Evolutionary conservation across 371 early-diverging fungal genomes (phyloP).

Genomic region (Mortierella sp.): DNA sequence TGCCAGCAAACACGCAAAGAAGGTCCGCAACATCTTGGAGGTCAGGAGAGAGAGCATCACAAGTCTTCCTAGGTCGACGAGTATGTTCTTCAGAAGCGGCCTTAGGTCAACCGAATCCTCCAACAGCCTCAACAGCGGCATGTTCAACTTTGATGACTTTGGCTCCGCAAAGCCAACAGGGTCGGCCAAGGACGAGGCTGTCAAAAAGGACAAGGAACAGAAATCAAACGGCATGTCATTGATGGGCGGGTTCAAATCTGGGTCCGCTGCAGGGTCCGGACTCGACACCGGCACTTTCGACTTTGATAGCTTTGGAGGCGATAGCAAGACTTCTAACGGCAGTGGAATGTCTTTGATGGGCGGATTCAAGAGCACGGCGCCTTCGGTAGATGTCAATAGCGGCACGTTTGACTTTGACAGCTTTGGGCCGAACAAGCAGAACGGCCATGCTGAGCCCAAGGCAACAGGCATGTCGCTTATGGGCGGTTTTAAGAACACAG

Average conservation of each 20-base stretch:
- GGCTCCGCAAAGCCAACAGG: neutral
- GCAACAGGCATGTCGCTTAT: conserved; percentile 29
- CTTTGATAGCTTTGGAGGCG: conserved; percentile 39
- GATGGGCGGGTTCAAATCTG: conserved; percentile 34
- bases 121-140: conserved; percentile 22
- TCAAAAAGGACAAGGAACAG: neutral
- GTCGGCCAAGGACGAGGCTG: neutral
- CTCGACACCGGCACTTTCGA: conserved; percentile 26
- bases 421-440: conserved; percentile 15
- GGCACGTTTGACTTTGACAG: conserved; percentile 18
- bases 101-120: conserved; percentile 6
- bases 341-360: conserved; percentile 21
- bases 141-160: conserved; percentile 37
- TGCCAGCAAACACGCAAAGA: conserved; percentile 11
- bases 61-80: conserved; percentile 30
- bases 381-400: neutral
- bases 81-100: conserved; percentile 41
- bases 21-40: conserved; percentile 30
- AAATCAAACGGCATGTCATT: conserved; percentile 34
- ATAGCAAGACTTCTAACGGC: conserved; percentile 7
- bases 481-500: conserved; percentile 26
- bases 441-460: neutral
- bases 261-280: conserved; percentile 4
- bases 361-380: conserved; percentile 11
- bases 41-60: conserved; percentile 39